A percentile compares a stretch with the other conserved stretches of the same genome.
Evolutionary conservation across 2,329 filamentous ascomycete genomes (phyloP).

Genomic region (Ilyonectria mors-panacis): DNA sequence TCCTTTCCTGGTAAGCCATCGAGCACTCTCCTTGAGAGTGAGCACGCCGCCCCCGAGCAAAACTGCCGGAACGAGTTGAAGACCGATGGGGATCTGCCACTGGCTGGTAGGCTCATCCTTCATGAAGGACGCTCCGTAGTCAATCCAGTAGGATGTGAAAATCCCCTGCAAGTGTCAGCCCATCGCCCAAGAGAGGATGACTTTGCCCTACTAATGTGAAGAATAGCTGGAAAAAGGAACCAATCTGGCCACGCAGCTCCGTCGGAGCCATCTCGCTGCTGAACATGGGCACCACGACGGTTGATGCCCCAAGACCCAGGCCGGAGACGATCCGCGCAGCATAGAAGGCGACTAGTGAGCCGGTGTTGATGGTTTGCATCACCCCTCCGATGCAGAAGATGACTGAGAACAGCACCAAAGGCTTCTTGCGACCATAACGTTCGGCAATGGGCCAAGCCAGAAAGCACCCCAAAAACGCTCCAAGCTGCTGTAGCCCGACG

Average conservation of each 20-base stretch:
- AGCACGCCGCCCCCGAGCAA: constrained; percentile 64
- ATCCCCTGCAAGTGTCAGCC: constrained; percentile 19
- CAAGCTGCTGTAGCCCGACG: constrained; percentile 19
- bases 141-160: constrained; percentile 33
- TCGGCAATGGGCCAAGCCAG: constrained; percentile 16
- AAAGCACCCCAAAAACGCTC: constrained; percentile 23
- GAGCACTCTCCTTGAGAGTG: constrained; percentile 63
- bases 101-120: constrained; percentile 52
- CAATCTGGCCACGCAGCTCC: constrained; percentile 19
- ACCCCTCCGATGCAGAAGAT: constrained; percentile 18
- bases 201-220: constrained; percentile 14
- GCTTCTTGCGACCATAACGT: constrained; percentile 16
- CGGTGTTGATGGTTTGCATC: constrained; percentile 14
- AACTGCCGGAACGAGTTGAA: constrained; percentile 64
- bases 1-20: constrained; percentile 65
- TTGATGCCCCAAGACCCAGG: constrained; percentile 11
- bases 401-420: constrained; percentile 14
- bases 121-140: constrained; percentile 26
- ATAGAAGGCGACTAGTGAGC: constrained; percentile 12
- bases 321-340: constrained; percentile 12
- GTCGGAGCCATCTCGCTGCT: constrained; percentile 23
- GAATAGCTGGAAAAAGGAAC: constrained; percentile 22
- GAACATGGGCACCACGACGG: constrained; percentile 22
- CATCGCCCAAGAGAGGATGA: not conserved
- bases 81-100: constrained; percentile 70